Conservation (phyloP, 2,329 filamentous ascomycete genomes). For the Penicillium concentricum region DNA sequence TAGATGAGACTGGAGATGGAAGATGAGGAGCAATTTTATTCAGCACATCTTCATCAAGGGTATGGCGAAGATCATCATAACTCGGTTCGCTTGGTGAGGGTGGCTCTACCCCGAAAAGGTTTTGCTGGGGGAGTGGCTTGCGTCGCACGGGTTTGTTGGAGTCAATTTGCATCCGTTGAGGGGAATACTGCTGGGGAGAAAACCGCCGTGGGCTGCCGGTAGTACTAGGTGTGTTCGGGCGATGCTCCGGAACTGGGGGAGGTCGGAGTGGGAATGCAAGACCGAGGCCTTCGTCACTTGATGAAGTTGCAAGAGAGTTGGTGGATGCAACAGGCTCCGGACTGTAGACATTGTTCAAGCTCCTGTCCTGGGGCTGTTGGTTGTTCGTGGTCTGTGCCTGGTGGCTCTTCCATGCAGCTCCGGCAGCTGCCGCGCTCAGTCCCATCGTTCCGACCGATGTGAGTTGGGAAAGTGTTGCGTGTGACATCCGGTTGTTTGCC, state of each 20-base stretch:
- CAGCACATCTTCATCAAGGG: slow-evolving; percentile 51
- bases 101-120: slow-evolving; percentile 16
- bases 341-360: not conserved
- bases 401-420: slow-evolving; percentile 38
- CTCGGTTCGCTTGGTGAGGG: slow-evolving; percentile 35
- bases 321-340: not conserved
- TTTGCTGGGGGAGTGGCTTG: slow-evolving; percentile 53
- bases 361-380: slow-evolving; percentile 6
- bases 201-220: slow-evolving; percentile 10
- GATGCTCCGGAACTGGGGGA: slow-evolving; percentile 19
- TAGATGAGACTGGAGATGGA: slow-evolving; percentile 28
- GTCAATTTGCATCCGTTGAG: slow-evolving; percentile 30
- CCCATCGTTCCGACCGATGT: slow-evolving; percentile 63
- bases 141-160: slow-evolving; percentile 49
- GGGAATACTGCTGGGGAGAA: not conserved
- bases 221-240: slow-evolving; percentile 13
- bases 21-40: slow-evolving; percentile 46
- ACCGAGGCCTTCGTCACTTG: slow-evolving; percentile 18
- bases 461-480: slow-evolving; percentile 76
- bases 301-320: slow-evolving; percentile 6
- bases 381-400: slow-evolving; percentile 8
- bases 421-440: slow-evolving; percentile 36
- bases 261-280: slow-evolving; percentile 30
- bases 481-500: slow-evolving; percentile 81
- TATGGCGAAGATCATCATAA: slow-evolving; percentile 43